Conservation (phyloP, 1,284 basidiomycete species). For the Moesziomyces sp. region DNA sequence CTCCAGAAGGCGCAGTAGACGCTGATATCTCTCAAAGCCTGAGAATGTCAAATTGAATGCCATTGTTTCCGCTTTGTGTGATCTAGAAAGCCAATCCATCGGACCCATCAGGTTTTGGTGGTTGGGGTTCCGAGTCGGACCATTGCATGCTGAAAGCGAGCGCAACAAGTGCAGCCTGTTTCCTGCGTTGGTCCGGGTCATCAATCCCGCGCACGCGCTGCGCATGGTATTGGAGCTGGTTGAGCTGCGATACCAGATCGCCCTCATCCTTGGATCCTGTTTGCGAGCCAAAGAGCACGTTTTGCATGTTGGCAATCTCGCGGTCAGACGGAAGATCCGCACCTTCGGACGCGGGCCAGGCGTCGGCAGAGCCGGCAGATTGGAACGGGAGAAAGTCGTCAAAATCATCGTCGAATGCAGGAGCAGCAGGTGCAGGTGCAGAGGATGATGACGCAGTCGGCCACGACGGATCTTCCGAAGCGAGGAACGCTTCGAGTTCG, state of each 20-base stretch:
- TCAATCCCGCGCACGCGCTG: constrained; percentile 37
- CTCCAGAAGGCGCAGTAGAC: constrained; percentile 58
- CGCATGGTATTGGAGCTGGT: constrained; percentile 42
- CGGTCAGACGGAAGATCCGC: constrained; percentile 18
- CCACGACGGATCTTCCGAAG: constrained; percentile 47
- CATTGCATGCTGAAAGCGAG: constrained; percentile 48
- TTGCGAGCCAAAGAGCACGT: constrained; percentile 21
- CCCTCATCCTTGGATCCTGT: constrained; percentile 4
- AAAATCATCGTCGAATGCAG: constrained; percentile 44
- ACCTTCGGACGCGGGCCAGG: background rate
- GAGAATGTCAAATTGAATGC: background rate
- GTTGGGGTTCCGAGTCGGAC: constrained; percentile 5
- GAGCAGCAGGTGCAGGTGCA: background rate
- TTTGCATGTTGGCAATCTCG: constrained; percentile 33
- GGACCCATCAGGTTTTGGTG: too few species aligned
- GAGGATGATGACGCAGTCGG: constrained; percentile 7
- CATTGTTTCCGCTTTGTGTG: too few species aligned
- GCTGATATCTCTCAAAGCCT: background rate
- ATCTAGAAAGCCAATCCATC: constrained; percentile 19
- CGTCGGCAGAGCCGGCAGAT: constrained; percentile 8
- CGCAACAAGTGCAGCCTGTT: constrained; percentile 42
- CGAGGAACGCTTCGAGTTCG: constrained; percentile 46
- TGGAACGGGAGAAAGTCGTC: constrained; percentile 44
- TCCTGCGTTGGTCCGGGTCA: constrained; percentile 40
- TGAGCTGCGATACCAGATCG: constrained; percentile 29